Evolutionary conservation across 106 monocot species (phyloP), one percentile per base, ranked within the genome.

Genomic region (Dendrobium catenatum): DNA sequence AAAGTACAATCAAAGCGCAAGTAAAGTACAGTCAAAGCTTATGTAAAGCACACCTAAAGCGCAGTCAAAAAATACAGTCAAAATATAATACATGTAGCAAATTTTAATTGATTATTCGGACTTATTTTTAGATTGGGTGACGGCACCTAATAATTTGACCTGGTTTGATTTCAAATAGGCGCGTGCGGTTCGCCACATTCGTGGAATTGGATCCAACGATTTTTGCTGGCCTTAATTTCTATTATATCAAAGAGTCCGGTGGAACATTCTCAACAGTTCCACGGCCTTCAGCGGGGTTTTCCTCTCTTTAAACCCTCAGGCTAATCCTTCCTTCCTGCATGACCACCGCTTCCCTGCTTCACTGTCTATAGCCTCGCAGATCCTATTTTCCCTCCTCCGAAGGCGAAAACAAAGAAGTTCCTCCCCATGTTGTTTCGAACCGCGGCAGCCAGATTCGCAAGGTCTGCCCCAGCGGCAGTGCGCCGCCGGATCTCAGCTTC

Each of bases 371-470:
- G 13, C 0, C 51, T 51, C 2, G 51, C 41, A 70, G 70, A 8
- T 61, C 73, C 77, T n/a, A 19, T 9, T 31, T 37, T 24, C 19
- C 4, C 42, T 40, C 0, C 20, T 51, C 40, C 29, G 42, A 56
- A 15, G 24, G 0, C 40, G 37, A 40, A 6, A 16, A 19, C 16
- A n/a, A 46, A 13, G 20, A 3, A 72, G 9, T 3, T 55, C 0
- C 13, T 56, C 58, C 37, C 83, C 74, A 88, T 88, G 85, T 76
- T 83, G 72, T 55, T 47, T 20, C 74, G 86, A 75, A 46, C 81
- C 2, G 76, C 79, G 79, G 81, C 82, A 5, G 26, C 79, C 27
- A 82, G 78, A 81, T 82, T 92, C 41, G 79, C 84, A 8, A 80
- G 89, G 80, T 87, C 85, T 37, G 70, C 33, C 15, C 37, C 37